Base-by-base conservation (phyloP, 2,329 filamentous ascomycete genomes). In the Diplodia seriata region DNA sequence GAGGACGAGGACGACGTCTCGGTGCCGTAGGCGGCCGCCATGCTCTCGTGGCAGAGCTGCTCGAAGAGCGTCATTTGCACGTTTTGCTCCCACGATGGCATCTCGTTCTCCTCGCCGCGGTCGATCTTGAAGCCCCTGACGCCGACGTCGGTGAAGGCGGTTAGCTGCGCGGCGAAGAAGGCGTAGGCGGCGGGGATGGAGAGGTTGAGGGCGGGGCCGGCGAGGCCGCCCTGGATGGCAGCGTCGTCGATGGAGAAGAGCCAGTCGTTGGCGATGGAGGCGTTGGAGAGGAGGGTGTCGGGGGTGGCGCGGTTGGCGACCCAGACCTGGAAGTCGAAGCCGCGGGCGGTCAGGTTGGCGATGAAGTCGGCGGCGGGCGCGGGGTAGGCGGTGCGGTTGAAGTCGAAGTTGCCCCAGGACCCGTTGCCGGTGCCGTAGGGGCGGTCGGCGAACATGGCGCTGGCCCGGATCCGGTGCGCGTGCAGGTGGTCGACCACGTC, bases 51-150 rank as follows among this genome's bases (percentile, higher is more conserved):
- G 57, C 74, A 76, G 6, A 80, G 70, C 49, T 75, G 67, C 20
- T 75, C 68, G 67, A 79, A 79, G 2, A 78, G 73, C 1, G 71
- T 67, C 68, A 73, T 75, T 67, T 80, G 78, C 31, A 74, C 72
- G 68, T 80, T 80, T 62, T 80, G 78, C 56, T 75, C 74, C 53
- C 71, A 76, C 7, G 73, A 76, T 1, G 78, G 78, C 77, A 79
- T 78, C 69, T 79, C 78, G n/a, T 70, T 73, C 71, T 80, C 78
- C 59, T 80, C 78, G 29, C 78, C 77, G 31, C 77, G 74, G 53
- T 80, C 77, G 65, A 80, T 79, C 68, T 79, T 80, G 68, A 77
- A 80, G 7, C 78, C 78, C 51, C 74, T 75, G 11, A 79, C 75
- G 14, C 78, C 78, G 4, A 77, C 69, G 7, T 70, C 67, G n/a